Conservation (phyloP, 2,329 filamentous ascomycete genomes). For the Periglandula ipomoeae region DNA sequence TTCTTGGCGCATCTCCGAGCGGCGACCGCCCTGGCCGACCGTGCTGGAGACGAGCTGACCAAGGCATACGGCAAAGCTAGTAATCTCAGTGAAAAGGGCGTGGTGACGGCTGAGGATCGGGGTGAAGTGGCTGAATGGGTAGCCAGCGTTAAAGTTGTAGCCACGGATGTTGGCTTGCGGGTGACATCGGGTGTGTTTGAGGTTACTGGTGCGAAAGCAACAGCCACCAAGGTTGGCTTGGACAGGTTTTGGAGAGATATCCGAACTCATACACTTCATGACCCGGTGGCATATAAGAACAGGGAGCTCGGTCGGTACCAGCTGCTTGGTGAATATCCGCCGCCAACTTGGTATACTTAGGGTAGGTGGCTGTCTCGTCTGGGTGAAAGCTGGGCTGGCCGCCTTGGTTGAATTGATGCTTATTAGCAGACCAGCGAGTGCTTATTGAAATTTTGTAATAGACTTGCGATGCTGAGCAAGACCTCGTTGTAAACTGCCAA, state of each 20-base stretch:
- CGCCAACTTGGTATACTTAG: constrained; percentile 53
- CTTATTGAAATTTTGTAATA: too few species aligned
- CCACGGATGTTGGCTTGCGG: constrained; percentile 48
- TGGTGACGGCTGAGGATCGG: constrained; percentile 40
- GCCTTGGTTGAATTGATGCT: neutral
- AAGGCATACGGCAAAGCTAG: constrained; percentile 32
- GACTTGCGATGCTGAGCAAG: too few species aligned
- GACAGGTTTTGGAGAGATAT: constrained; percentile 60
- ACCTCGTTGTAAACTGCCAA: too few species aligned
- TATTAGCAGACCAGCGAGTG: too few species aligned
- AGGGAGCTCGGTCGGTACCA: constrained; percentile 49
- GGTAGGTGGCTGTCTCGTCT: neutral
- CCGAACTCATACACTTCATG: constrained; percentile 56
- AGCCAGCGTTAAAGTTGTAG: constrained; percentile 52
- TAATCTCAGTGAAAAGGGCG: constrained; percentile 28
- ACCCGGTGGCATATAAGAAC: constrained; percentile 60
- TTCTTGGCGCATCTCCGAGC: constrained; percentile 54
- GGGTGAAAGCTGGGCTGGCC: neutral
- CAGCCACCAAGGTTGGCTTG: constrained; percentile 47
- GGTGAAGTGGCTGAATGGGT: constrained; percentile 56
- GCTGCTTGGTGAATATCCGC: constrained; percentile 46
- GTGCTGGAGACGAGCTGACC: constrained; percentile 39
- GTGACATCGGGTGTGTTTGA: constrained; percentile 57
- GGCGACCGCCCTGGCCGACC: constrained; percentile 48
- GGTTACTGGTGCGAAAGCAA: constrained; percentile 50